These are phyloP conservation scores for Monosporozyma yasuniensis DNA, from an alignment of 805 yeast species.

Conservation along the genomic window DNA sequence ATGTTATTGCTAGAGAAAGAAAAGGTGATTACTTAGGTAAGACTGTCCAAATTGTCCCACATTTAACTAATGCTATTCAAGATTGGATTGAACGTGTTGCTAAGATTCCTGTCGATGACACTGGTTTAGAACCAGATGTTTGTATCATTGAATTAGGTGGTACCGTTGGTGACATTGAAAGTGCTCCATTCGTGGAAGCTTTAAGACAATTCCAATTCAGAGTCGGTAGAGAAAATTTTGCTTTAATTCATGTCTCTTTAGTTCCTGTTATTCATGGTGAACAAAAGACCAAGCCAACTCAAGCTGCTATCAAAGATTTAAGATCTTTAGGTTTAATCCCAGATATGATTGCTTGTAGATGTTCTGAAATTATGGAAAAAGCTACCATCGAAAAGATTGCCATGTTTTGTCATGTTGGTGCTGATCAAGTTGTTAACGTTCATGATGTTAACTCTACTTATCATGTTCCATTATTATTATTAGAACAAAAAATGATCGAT, in stretches of 20 bases:
- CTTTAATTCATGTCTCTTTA: constrained; percentile 90
- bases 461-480: constrained; percentile 88
- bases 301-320: constrained; percentile 95
- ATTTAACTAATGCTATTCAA: constrained; percentile 92
- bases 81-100: constrained; percentile 97
- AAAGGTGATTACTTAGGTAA: constrained; percentile 96
- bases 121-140: constrained; percentile 85
- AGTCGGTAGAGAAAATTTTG: constrained; percentile 89
- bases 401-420: constrained; percentile 98
- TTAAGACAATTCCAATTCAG: constrained; percentile 97
- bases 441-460: constrained; percentile 95
- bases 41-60: constrained; percentile 99
- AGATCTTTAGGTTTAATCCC: constrained; percentile 92
- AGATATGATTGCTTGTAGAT: constrained; percentile 96
- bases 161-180: constrained; percentile 97
- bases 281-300: constrained; percentile 98
- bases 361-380: constrained; percentile 69
- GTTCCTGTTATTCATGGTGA: constrained; percentile 98
- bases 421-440: constrained; percentile 94
- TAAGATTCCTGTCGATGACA: constrained; percentile 80
- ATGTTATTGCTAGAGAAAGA: constrained; percentile 90
- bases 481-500: constrained; percentile 76
- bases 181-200: constrained; percentile 98
- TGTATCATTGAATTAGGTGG: constrained; percentile 98
- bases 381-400: constrained; percentile 93